phyloP scores from a whole-genome alignment of 331 rosid species.

The Malus hybrid region DNA sequence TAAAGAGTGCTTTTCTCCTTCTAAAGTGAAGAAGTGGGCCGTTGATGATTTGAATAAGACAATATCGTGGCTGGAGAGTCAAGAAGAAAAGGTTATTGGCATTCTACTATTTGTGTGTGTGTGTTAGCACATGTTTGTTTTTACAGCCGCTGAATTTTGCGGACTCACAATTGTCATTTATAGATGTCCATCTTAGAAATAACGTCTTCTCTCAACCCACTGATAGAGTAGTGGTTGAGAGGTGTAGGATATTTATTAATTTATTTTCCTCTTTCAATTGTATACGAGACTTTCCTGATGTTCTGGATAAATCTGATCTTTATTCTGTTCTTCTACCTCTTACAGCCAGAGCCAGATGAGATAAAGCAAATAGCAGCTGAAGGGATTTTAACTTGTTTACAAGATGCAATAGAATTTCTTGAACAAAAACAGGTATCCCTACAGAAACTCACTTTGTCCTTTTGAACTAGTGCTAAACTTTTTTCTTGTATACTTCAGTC shows the following conservation, averaged over 20 bases:
- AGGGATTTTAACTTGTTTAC: conserved; percentile 87
- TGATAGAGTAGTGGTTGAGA: not conserved
- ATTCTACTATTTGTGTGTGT: not conserved
- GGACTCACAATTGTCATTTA: not conserved
- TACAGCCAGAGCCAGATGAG: conserved; percentile 82
- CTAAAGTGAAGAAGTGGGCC: conserved; percentile 75
- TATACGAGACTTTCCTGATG: not conserved
- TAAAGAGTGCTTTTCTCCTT: conserved; percentile 43
- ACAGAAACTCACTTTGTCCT: not conserved
- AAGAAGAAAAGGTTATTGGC: conserved; percentile 75
- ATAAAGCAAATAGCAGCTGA: conserved; percentile 77
- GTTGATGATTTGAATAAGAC: conserved; percentile 58
- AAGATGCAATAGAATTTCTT: conserved; percentile 71
- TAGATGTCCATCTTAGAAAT: no score
- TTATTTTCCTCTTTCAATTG: conserved; percentile 3
- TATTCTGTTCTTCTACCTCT: conserved; percentile 18
- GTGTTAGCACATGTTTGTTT: not conserved
- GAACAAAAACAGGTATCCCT: conserved; percentile 62
- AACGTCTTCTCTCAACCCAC: not conserved
- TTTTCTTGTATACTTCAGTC: not conserved
- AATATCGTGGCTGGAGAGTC: conserved; percentile 81
- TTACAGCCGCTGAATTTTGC: not conserved
- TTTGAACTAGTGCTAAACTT: not conserved
- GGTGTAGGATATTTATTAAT: not conserved
- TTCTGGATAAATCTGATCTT: conserved; percentile 9